Conservation (phyloP, 345 rosid species). For the Dipteronia sinensis region DNA sequence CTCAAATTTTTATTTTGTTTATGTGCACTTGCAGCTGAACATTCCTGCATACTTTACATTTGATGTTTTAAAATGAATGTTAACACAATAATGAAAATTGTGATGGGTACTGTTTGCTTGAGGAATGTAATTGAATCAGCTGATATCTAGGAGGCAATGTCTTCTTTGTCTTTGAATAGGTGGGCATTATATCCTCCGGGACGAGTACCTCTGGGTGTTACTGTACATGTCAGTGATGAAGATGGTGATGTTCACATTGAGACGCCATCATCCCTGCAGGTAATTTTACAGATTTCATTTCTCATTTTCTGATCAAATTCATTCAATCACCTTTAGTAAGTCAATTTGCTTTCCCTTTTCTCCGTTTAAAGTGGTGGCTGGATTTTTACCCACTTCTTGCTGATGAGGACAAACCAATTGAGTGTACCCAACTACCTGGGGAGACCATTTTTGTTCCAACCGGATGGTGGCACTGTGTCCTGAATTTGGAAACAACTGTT, state of each 20-base stretch:
- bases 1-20: background rate
- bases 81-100: background rate
- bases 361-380: constrained; percentile 82
- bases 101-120: background rate
- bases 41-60: background rate
- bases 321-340: constrained; percentile 13
- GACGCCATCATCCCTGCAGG: constrained; percentile 92
- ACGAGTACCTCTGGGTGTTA: constrained; percentile 92
- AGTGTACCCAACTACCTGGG: constrained; percentile 86
- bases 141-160: constrained; percentile 16
- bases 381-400: constrained; percentile 94
- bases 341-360: constrained; percentile 2
- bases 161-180: constrained; percentile 44
- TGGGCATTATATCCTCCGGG: constrained; percentile 99
- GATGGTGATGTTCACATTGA: constrained; percentile 94
- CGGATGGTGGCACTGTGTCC: constrained; percentile 99
- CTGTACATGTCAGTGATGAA: constrained; percentile 91
- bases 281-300: constrained; percentile 32
- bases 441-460: constrained; percentile 96
- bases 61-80: background rate
- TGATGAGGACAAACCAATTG: constrained; percentile 89
- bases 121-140: constrained; percentile 6
- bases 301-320: constrained; percentile 16
- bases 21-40: background rate
- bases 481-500: constrained; percentile 83